A percentile compares a stretch with the other conserved stretches of the same genome.
phyloP scores from a whole-genome alignment of 495 filamentous ascomycete species.

The Xylaria curta region DNA sequence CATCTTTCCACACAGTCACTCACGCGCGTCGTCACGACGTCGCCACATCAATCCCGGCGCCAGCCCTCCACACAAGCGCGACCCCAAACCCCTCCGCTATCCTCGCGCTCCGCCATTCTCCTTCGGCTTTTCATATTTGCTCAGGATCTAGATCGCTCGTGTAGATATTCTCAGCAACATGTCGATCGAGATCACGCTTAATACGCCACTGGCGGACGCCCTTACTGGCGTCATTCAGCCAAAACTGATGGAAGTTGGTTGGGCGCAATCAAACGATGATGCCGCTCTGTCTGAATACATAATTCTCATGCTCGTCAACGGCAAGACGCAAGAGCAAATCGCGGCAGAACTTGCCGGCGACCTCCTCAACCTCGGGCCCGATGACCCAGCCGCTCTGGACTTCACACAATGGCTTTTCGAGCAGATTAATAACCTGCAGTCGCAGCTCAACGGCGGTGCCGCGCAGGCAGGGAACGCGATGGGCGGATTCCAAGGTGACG shows the following conservation, averaged over 20 bases:
- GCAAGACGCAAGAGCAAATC: constrained; percentile 88
- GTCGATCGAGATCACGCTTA: constrained; percentile 73
- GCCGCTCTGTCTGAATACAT: constrained; percentile 95
- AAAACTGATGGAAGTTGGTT: constrained; percentile 95
- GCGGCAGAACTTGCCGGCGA: constrained; percentile 88
- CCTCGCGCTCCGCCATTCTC: constrained; percentile 8
- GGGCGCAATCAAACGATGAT: constrained; percentile 79
- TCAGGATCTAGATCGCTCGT: not conserved
- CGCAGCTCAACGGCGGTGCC: constrained; percentile 61
- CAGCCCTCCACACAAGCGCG: constrained; percentile 12
- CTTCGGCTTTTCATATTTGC: not conserved
- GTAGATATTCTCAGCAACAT: constrained; percentile 50
- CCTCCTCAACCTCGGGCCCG: constrained; percentile 79
- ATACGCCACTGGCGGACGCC: constrained; percentile 80
- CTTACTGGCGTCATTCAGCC: constrained; percentile 81
- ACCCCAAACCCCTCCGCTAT: constrained; percentile 11
- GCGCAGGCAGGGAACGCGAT: constrained; percentile 29
- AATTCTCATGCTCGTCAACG: constrained; percentile 93
- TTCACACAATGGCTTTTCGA: constrained; percentile 93
- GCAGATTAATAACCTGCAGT: constrained; percentile 72
- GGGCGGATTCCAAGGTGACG: constrained; percentile 33
- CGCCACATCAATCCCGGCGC: constrained; percentile 14
- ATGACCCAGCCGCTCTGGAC: constrained; percentile 79
- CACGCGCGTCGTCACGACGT: constrained; percentile 26
- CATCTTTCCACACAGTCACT: constrained; percentile 4